These are phyloP conservation scores for Paratinospora sagittata DNA, from an alignment of 164 flowering plant species.

Conservation along the genomic window DNA sequence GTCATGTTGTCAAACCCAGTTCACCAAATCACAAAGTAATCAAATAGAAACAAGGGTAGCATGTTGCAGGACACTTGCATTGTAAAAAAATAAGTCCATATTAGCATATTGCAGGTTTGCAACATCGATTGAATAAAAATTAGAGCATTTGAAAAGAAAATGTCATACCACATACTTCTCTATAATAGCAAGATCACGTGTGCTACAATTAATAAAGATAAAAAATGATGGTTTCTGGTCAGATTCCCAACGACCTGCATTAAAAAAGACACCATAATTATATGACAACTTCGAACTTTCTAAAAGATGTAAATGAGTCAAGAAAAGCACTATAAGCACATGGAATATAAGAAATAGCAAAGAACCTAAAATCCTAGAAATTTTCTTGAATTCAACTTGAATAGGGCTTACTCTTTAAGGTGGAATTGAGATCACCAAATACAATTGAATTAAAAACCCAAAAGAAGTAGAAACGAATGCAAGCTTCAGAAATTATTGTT, in stretches of 20 bases:
- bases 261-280: neutral
- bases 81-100: neutral
- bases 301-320: neutral
- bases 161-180: slow-evolving; percentile 92
- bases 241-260: slow-evolving; percentile 78
- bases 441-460: too few species aligned
- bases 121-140: neutral
- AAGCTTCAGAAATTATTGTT: too few species aligned
- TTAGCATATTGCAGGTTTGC: neutral
- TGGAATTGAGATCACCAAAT: too few species aligned
- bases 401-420: too few species aligned
- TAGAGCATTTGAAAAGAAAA: slow-evolving; percentile 9
- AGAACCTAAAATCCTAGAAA: neutral
- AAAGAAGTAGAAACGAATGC: too few species aligned
- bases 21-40: too few species aligned
- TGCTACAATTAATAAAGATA: slow-evolving; percentile 81
- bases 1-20: neutral
- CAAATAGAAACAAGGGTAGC: neutral
- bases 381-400: neutral
- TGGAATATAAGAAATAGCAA: neutral
- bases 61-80: neutral
- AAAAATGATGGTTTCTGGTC: slow-evolving; percentile 72
- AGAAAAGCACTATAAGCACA: neutral
- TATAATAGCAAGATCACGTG: slow-evolving; percentile 69
- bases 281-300: neutral